Evolutionary conservation across 257 asterid genomes (phyloP).

Genomic region (Misopates orontium): DNA sequence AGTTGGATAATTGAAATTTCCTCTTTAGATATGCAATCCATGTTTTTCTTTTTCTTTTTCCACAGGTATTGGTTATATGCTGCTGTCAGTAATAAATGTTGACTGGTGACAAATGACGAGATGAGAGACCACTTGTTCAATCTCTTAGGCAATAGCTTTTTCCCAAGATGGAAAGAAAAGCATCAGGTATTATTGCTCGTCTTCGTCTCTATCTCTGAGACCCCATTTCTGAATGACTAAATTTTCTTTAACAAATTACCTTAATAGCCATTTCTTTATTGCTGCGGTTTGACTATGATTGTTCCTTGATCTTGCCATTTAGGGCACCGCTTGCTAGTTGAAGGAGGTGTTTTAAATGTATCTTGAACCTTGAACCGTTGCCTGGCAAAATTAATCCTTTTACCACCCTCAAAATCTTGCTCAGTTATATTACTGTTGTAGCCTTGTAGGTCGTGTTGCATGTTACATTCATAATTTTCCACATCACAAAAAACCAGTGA

Average conservation of each 20-base stretch:
- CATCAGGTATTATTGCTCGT: slow-evolving; percentile 64
- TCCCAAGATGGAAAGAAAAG: slow-evolving; percentile 98
- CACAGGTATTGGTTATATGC: slow-evolving; percentile 96
- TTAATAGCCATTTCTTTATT: not conserved
- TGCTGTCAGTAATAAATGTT: slow-evolving; percentile 81
- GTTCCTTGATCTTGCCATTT: not conserved
- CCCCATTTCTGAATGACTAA: not conserved
- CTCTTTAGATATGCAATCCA: too few species aligned
- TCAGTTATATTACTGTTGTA: not conserved
- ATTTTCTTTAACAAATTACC: not conserved
- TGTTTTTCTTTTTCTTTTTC: slow-evolving; percentile 15
- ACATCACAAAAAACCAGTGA: not conserved
- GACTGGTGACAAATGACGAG: slow-evolving; percentile 95
- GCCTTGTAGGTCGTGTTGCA: not conserved
- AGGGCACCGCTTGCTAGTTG: too few species aligned
- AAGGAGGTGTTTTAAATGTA: too few species aligned
- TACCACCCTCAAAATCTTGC: not conserved
- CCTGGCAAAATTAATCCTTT: too few species aligned
- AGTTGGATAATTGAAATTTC: slow-evolving; percentile 12
- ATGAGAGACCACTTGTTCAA: slow-evolving; percentile 98
- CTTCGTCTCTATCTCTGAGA: not conserved
- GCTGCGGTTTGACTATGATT: not conserved
- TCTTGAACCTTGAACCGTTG: too few species aligned
- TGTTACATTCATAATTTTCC: not conserved
- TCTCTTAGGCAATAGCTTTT: slow-evolving; percentile 76